A percentile compares a stretch with the other conserved stretches of the same genome.
These are phyloP conservation scores for Takashimella koratensis DNA, from an alignment of 1,284 basidiomycete genomes.

Conservation along the genomic window DNA sequence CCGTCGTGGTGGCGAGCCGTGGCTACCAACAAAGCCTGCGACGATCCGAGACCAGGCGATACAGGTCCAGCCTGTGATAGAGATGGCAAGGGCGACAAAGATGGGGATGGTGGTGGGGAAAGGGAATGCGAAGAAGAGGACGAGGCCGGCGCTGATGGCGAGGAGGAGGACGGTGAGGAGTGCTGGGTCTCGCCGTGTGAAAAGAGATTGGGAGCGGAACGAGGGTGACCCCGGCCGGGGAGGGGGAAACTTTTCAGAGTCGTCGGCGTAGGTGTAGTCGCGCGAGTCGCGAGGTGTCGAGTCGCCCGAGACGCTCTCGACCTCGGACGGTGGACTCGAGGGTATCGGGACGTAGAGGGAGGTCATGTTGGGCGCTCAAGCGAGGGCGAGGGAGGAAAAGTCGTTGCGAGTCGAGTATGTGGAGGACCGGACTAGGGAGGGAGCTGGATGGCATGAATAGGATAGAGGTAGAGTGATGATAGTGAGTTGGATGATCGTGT, in stretches of 20 bases:
- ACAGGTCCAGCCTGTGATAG: conserved; percentile 17
- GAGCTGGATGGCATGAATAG: no score
- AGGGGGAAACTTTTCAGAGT: neutral
- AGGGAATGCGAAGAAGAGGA: conserved; percentile 25
- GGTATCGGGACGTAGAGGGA: neutral
- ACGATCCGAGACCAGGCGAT: conserved; percentile 12
- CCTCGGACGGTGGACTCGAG: neutral
- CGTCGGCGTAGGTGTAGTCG: neutral
- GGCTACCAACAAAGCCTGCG: neutral
- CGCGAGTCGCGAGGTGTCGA: neutral
- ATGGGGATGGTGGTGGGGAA: conserved; percentile 37
- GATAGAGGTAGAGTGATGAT: no score
- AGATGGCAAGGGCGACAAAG: conserved; percentile 16
- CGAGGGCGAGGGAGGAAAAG: no score
- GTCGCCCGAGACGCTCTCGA: neutral
- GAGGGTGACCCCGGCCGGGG: neutral
- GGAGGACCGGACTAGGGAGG: no score
- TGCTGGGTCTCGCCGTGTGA: conserved; percentile 8
- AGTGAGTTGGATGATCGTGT: no score
- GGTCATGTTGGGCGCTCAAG: neutral
- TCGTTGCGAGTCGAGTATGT: no score
- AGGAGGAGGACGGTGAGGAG: conserved; percentile 7
- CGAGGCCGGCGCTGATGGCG: conserved; percentile 1
- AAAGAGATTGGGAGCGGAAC: neutral
- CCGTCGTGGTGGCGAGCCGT: neutral